These are phyloP conservation scores for Maudiozyma saulgeensis DNA, from an alignment of 805 yeast genomes.

Conservation along the genomic window DNA sequence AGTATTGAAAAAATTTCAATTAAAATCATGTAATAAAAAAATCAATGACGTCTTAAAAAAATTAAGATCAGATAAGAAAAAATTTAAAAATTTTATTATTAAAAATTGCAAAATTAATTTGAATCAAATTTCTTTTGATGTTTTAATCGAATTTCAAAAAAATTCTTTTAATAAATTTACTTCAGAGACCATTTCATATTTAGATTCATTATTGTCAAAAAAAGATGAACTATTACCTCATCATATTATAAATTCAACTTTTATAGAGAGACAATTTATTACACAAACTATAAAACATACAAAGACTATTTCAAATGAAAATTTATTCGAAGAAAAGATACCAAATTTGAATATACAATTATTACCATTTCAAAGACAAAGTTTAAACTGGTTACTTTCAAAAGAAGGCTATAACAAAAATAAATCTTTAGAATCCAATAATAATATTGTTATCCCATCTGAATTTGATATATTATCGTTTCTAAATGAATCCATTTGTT, in stretches of 20 bases:
- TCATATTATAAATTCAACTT: conserved; percentile 4
- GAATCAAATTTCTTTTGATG: conserved; percentile 2
- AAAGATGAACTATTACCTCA: neutral
- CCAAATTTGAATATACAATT: conserved; percentile 14
- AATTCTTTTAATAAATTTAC: conserved; percentile 18
- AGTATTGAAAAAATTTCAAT: neutral
- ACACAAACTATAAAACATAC: conserved; percentile 19
- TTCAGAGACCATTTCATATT: conserved; percentile 15
- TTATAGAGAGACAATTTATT: conserved; percentile 21
- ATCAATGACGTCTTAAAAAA: conserved; percentile 1
- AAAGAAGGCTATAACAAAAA: conserved; percentile 12
- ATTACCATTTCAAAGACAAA: conserved; percentile 25
- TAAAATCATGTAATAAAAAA: neutral
- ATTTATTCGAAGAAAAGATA: neutral
- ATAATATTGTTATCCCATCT: neutral
- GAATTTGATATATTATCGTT: conserved; percentile 8
- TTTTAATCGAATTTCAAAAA: conserved; percentile 1
- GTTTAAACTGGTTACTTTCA: conserved; percentile 27
- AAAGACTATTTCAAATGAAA: conserved; percentile 5
- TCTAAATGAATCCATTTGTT: conserved; percentile 19
- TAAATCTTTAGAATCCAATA: no score
- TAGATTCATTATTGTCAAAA: conserved; percentile 14
- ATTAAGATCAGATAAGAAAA: conserved; percentile 1
- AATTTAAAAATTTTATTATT: conserved; percentile 3
- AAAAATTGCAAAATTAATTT: neutral